phyloP scores from a whole-genome alignment of 2,329 filamentous ascomycete genomes.

The Calonectria honghensis region DNA sequence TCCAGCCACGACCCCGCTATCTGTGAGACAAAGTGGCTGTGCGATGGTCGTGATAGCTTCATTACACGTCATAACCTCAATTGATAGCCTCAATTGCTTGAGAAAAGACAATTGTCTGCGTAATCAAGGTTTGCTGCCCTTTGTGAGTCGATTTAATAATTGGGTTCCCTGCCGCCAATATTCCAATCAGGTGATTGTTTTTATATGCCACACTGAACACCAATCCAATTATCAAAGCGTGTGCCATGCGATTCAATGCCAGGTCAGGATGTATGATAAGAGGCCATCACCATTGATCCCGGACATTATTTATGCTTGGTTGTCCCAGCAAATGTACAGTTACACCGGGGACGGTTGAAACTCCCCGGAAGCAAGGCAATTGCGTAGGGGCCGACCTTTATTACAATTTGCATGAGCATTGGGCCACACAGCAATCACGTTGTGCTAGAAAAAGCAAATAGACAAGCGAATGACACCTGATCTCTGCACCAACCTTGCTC shows the following conservation, averaged over 20 bases:
- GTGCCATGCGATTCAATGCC: background rate
- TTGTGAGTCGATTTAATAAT: background rate
- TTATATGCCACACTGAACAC: background rate
- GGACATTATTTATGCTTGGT: constrained; percentile 14
- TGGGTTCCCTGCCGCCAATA: too few relatives aligned
- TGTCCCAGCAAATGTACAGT: constrained; percentile 2
- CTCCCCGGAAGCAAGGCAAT: constrained; percentile 28
- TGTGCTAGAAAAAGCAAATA: constrained; percentile 22
- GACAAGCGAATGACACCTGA: constrained; percentile 35
- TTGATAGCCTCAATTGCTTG: background rate
- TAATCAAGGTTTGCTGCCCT: background rate
- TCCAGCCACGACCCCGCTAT: background rate
- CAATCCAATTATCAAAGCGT: background rate
- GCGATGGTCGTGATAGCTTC: constrained; percentile 32
- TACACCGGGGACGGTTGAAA: constrained; percentile 22
- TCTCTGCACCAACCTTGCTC: constrained; percentile 33
- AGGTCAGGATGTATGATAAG: constrained; percentile 9
- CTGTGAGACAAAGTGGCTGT: background rate
- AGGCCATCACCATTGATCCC: constrained; percentile 1
- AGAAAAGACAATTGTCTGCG: background rate
- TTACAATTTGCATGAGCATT: constrained; percentile 10
- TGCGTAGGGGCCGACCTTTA: background rate
- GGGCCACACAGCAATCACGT: constrained; percentile 15
- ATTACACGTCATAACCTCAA: background rate
- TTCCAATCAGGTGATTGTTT: background rate